phyloP scores from a whole-genome alignment of 2,329 filamentous ascomycete species.

The Aspergillus sp. region DNA sequence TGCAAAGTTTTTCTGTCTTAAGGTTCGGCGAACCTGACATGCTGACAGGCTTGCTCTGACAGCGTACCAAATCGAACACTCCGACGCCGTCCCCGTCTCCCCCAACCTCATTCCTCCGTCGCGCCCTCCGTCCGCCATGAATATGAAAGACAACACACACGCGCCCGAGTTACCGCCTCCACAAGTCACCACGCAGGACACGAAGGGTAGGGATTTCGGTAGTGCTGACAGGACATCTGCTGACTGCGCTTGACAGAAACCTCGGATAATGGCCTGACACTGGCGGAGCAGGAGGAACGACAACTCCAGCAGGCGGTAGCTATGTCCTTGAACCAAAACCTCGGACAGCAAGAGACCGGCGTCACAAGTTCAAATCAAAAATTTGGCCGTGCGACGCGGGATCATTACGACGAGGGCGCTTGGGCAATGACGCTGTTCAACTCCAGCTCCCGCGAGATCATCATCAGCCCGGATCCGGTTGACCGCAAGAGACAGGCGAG shows the following conservation, averaged over 20 bases:
- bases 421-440: constrained; percentile 62
- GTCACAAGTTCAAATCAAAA: constrained; percentile 48
- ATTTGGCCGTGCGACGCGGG: constrained; percentile 61
- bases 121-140: constrained; percentile 52
- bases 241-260: constrained; percentile 28
- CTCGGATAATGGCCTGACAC: constrained; percentile 38
- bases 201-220: constrained; percentile 31
- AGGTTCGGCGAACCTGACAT: not conserved
- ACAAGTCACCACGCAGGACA: constrained; percentile 31
- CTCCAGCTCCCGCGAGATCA: constrained; percentile 55
- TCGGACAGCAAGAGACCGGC: constrained; percentile 60
- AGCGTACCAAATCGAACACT: constrained; percentile 46
- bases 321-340: constrained; percentile 49
- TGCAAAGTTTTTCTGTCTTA: constrained; percentile 22
- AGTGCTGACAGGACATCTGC: constrained; percentile 11
- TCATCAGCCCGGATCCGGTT: constrained; percentile 58
- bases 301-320: constrained; percentile 52
- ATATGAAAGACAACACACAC: constrained; percentile 34
- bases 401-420: constrained; percentile 56
- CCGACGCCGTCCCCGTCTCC: constrained; percentile 41
- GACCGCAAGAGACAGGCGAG: constrained; percentile 53
- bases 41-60: constrained; percentile 12
- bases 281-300: constrained; percentile 50
- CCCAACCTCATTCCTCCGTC: constrained; percentile 45
- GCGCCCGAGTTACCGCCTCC: constrained; percentile 30